phyloP scores from a whole-genome alignment of 768 basidiomycete species.

The Suillus cothurnatus region DNA sequence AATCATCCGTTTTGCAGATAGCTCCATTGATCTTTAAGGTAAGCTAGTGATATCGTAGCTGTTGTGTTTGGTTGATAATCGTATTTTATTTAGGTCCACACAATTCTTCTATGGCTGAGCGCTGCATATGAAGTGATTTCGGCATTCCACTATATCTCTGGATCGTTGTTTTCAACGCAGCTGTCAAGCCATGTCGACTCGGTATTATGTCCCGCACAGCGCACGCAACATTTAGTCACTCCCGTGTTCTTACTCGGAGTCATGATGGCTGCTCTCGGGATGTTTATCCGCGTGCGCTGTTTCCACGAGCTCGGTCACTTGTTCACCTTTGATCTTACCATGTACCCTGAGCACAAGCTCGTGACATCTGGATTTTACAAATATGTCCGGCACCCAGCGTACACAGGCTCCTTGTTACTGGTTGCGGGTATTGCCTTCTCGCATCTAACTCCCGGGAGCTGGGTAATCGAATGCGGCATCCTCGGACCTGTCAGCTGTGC shows the following conservation, averaged over 20 bases:
- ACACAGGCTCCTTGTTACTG: slow-evolving; percentile 54
- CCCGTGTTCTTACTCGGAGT: slow-evolving; percentile 50
- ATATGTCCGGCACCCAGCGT: slow-evolving; percentile 58
- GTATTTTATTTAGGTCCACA: slow-evolving; percentile 43
- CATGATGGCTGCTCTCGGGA: slow-evolving; percentile 43
- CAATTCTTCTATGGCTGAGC: slow-evolving; percentile 50
- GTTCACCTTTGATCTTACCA: slow-evolving; percentile 62
- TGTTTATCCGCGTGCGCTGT: slow-evolving; percentile 53
- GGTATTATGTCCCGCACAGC: slow-evolving; percentile 34
- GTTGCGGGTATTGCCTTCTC: slow-evolving; percentile 48
- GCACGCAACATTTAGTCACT: slow-evolving; percentile 35
- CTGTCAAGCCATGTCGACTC: slow-evolving; percentile 35
- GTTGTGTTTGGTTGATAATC: background rate
- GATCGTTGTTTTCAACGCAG: slow-evolving; percentile 35
- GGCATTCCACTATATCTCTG: slow-evolving; percentile 35
- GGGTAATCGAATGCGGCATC: slow-evolving; percentile 43
- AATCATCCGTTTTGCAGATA: slow-evolving; percentile 53
- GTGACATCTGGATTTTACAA: slow-evolving; percentile 52
- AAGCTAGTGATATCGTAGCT: slow-evolving; percentile 1
- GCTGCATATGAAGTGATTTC: slow-evolving; percentile 52
- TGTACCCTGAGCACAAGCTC: slow-evolving; percentile 53
- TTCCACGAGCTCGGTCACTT: slow-evolving; percentile 54
- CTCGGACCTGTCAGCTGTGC: slow-evolving; percentile 34
- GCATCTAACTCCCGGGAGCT: slow-evolving; percentile 49
- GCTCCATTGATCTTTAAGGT: slow-evolving; percentile 61